Percentiles rank a stretch among this genome's conserved stretches.
These are phyloP conservation scores for Phytophthora hybrid DNA, from an alignment of 352 stramenopile genomes.

Conservation along the genomic window DNA sequence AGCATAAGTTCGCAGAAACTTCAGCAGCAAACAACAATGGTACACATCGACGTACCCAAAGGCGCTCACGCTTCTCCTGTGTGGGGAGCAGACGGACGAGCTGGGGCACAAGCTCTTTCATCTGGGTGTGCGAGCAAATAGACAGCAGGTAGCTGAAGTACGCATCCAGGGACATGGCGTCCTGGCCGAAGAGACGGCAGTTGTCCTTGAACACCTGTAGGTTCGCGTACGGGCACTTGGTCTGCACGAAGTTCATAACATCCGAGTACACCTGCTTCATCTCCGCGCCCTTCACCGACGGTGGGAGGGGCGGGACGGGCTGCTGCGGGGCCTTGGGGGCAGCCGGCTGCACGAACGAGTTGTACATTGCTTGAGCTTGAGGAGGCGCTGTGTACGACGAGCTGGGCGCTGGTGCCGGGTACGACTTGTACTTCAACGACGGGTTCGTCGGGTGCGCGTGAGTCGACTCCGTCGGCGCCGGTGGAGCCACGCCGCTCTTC, in stretches of 20 bases:
- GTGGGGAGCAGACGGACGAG: conserved; percentile 85
- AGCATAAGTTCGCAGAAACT: conserved; percentile 7
- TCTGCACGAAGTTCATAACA: conserved; percentile 82
- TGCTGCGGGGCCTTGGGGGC: conserved; percentile 46
- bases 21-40: not conserved
- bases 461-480: conserved; percentile 43
- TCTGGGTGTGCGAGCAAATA: conserved; percentile 73
- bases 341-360: conserved; percentile 50
- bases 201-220: conserved; percentile 90
- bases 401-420: conserved; percentile 57
- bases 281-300: conserved; percentile 62
- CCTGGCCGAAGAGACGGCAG: conserved; percentile 87
- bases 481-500: conserved; percentile 39
- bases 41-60: conserved; percentile 81
- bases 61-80: conserved; percentile 82
- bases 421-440: conserved; percentile 66
- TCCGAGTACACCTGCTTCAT: conserved; percentile 88
- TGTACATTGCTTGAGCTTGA: conserved; percentile 51
- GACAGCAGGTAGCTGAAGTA: conserved; percentile 87
- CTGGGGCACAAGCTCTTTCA: conserved; percentile 85
- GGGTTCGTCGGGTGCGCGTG: conserved; percentile 62
- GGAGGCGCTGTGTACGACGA: conserved; percentile 45
- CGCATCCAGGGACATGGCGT: conserved; percentile 85
- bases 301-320: conserved; percentile 61
- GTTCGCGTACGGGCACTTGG: conserved; percentile 84